Base-by-base conservation (phyloP, 805 yeast species). In the Cyberlindnera maritima region DNA sequence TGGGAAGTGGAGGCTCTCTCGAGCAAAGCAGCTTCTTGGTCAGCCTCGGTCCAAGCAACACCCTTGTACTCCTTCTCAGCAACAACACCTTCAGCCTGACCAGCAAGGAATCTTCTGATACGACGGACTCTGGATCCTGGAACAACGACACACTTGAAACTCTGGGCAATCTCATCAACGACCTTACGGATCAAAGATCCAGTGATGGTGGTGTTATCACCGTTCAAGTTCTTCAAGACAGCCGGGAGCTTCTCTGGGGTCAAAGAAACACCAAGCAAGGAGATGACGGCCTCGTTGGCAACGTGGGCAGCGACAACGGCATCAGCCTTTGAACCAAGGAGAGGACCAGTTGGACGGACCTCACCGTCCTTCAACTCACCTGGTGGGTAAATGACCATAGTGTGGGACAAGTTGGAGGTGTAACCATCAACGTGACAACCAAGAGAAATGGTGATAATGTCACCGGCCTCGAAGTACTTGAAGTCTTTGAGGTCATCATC, bases 401-500 rank as follows among this genome's bases (percentile, higher is more conserved):
- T 91, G 67, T 94, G 99, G 25, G 96, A 81, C 11, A 80, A 81
- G 63, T 81, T 80, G 2, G 96, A 82, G 12, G 97, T 87, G 71
- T 91, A 94, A 46, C 99, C 99, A 67, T 94, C 99, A 56, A 94
- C 80, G 54, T 94, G 97, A 49, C 85, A 91, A 41, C 97, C 99
- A 25, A 92, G 74, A 12, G 86, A 72, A 48, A 94, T 77, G 52
- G 92, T 91, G 29, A 88, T 88, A 40, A 91, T 75, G 65, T 94
- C 97, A 42, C 98, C 98, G 20, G 81, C 80, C 45, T 66, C 64
- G 57, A 87, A 79, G 44, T 67, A 65, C 44, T 64, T 64, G 55
- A 69, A 59, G 17, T 55, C 57, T 41, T 51, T 53, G 49, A 72
- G 58, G 28, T 72, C 72, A 54, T 82, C 86, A 62, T 82, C 90